Evolutionary conservation across 805 yeast species (phyloP), one percentile per base, ranked within the genome.

Genomic region (Myxozyma monticola): DNA sequence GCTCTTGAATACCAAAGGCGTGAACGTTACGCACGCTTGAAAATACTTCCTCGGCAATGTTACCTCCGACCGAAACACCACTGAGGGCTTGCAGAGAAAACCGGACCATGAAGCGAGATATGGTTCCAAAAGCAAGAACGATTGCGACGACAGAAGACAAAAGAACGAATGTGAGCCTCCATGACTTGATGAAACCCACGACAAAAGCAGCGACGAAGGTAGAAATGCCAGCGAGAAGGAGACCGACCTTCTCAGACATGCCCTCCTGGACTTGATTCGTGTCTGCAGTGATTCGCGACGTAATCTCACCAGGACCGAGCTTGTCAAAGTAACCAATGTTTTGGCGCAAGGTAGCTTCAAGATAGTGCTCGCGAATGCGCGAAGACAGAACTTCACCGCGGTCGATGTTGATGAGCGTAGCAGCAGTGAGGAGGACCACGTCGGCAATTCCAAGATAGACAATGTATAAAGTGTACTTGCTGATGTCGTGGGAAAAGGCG

Each of bases 191-290:
- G 51, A 71, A 69, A 1, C 69, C 68, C 45, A 72, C 68, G 10
- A 68, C 65, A 20, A 72, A 56, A 7, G 75, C 71, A 17, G 74
- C 51, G 28, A 69, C 57, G 56, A 72, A 71, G 2, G 73, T 66
- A n/a, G 75, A 62, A 4, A 71, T 15, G 17, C 70, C 72, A 41
- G 60, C 61, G 22, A 68, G 50, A 28, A 69, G 67, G 30, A 66
- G 57, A 14, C 74, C 74, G 4, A 67, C 62, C 51, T 71, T 71
- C 56, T 71, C 73, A 34, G 71, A 65, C 50, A 71, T 70, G 20
- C 72, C 75, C 38, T 69, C 75, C 49, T 72, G 75, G 36, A 71
- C 63, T 33, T 63, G 54, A 29, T 66, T 64, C n/a, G 74, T 71
- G 38, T 71, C 74, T 25, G 67, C 65, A 36, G 73, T 70, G 61